Conservation (phyloP, 2,329 filamentous ascomycete species). For the Cladosporium sp. region DNA sequence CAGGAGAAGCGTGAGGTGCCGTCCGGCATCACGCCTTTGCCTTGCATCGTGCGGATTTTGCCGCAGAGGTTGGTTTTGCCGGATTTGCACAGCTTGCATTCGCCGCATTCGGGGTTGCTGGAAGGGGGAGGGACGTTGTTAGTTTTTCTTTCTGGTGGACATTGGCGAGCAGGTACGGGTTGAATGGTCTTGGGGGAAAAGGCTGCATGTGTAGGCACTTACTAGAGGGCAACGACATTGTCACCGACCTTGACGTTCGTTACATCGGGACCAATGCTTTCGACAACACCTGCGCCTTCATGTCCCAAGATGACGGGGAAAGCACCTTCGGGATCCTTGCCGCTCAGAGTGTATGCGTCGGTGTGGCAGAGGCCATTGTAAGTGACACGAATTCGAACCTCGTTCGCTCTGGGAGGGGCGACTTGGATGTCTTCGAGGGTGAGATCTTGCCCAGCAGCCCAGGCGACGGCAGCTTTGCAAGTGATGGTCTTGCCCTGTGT, state of each 20-base stretch:
- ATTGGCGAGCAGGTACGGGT: too few relatives aligned
- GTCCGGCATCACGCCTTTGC: conserved; percentile 90
- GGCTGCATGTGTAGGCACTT: conserved; percentile 32
- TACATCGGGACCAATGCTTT: conserved; percentile 73
- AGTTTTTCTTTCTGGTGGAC: too few relatives aligned
- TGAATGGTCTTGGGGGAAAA: background rate
- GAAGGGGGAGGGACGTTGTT: background rate
- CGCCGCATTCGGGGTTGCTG: conserved; percentile 87
- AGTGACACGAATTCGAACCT: conserved; percentile 91
- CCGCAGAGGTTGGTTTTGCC: conserved; percentile 98
- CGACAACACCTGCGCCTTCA: conserved; percentile 59
- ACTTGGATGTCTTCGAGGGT: conserved; percentile 87
- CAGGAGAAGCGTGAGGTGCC: conserved; percentile 86
- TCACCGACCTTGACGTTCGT: conserved; percentile 88
- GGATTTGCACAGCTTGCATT: conserved; percentile 98
- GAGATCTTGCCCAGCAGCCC: conserved; percentile 86
- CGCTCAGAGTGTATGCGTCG: conserved; percentile 85
- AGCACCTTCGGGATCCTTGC: conserved; percentile 90
- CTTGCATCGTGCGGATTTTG: conserved; percentile 93
- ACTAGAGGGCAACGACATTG: conserved; percentile 82
- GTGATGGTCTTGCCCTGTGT: conserved; percentile 75
- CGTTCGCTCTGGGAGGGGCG: conserved; percentile 75
- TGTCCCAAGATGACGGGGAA: conserved; percentile 83
- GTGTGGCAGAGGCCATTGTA: conserved; percentile 98
- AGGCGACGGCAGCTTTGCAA: conserved; percentile 82